Evolutionary conservation across 2,329 filamentous ascomycete genomes (phyloP), one percentile per base, ranked within the genome.

Genomic region (Sporothrix variecibatus): DNA sequence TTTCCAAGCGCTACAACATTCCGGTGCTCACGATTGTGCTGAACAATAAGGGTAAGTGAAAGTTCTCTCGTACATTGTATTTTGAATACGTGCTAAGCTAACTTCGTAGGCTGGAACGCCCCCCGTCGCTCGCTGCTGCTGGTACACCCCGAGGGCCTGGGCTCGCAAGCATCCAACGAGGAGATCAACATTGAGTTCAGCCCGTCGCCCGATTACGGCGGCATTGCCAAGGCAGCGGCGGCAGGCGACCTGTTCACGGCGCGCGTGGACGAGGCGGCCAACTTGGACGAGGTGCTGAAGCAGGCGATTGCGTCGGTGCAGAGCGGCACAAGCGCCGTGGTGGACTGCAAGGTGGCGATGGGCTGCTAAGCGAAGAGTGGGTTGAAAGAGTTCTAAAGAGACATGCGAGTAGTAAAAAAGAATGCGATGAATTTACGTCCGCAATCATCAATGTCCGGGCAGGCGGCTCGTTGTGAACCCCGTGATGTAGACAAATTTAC

Each of bases 141-240:
- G 15, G 88, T 90, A 0, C 88, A 90, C 75, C 88, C 89, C 0
- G 82, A 90, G 3, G 89, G 88, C 0, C 79, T 86, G 2, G 88
- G 86, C 0, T 86, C 88, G 34, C 83, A 81, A 77, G 87, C 87
- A 0, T 86, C 83, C n/a, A 90, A 90, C 79, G 87, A 89, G 74
- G 89, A 90, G 79, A 86, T 90, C 76, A 90, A 90, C 78, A 90
- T 90, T 76, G 88, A 87, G 0, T 90, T 91, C 75, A 83, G 85
- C 34, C 89, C 89, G 0, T 82, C 84, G 4, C 89, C 89, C 0
- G 87, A 91, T 79, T 91, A 89, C 77, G 80, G 87, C 0, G 88
- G 87, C 51, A 89, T 91, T 69, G 89, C 88, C 26, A 88, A 89
- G 81, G 89, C 88, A 0, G 88, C 89, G 0, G 86, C 87, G 0